Base-by-base conservation (phyloP, 1,139 yeast genomes). In the Saccharomyces hybrid region DNA sequence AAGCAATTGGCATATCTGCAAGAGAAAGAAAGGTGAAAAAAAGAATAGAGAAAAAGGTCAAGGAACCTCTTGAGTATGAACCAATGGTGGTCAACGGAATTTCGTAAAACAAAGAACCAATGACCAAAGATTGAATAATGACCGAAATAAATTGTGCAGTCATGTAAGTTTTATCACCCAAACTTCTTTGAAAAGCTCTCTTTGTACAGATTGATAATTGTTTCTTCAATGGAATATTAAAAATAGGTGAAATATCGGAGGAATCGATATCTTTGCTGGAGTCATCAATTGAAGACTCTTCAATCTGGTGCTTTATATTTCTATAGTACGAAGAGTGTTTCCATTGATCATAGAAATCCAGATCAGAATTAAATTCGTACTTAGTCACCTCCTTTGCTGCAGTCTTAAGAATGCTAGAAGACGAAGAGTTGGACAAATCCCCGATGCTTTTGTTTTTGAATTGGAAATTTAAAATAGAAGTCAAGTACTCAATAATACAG, bases 341-440 rank as follows among this genome's bases (percentile, higher is more conserved):
- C 95, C 95, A 87, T 62, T 75, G 75, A 6, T 72, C 70, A 57
- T 82, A 83, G 65, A 87, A 84, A 64, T 86, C 93, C 50, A 73
- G 74, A 8, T 89, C 79, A 32, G 38, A 32, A 32, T 32, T 32
- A 32, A 13, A 32, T 32, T 13, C 14, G 14, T 32, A 32, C 38
- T 32, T 32, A 2, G 38, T 32, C 38, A 32, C 38, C 14, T 32
- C 38, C 14, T 32, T 32, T 32, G 38, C 38, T 13, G 19, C 38
- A 32, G 38, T 32, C 19, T 32, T 32, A n/a, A 32, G 38, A 32
- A 32, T n/a, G 19, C 38, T 32, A 32, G 38, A 32, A 32, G 38
- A 32, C 8, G 38, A 32, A 6, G 38, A 32, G 38, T 32, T 32
- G n/a, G 38, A 32, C 14, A 32, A n/a, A n/a, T n/a, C 19, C 14